Percentiles rank a stretch among this genome's conserved stretches.
Evolutionary conservation across 768 basidiomycete genomes (phyloP).

Genomic region (Suillus americanus): DNA sequence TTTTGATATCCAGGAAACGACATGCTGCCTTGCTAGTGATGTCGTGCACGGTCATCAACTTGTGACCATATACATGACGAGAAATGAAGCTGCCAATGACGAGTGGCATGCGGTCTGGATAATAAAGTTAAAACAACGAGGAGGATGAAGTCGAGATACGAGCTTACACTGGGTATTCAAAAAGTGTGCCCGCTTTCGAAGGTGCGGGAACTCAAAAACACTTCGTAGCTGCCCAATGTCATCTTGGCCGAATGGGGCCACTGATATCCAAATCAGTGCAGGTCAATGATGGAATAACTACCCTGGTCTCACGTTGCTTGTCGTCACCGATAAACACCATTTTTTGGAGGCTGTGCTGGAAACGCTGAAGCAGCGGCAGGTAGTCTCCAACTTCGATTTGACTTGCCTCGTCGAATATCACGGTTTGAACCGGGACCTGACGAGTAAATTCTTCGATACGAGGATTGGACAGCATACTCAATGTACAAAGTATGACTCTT

Average conservation of each 20-base stretch:
- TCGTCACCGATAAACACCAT: constrained; percentile 41
- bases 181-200: constrained; percentile 47
- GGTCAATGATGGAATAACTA: background rate
- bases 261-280: constrained; percentile 34
- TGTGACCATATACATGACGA: constrained; percentile 52
- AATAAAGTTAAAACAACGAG: constrained; percentile 7
- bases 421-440: constrained; percentile 33
- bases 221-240: constrained; percentile 63
- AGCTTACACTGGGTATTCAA: constrained; percentile 72
- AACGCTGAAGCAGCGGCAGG: constrained; percentile 33
- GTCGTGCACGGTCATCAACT: constrained; percentile 58
- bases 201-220: constrained; percentile 71
- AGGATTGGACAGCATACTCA: constrained; percentile 44
- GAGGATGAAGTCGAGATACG: background rate
- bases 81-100: constrained; percentile 75
- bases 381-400: constrained; percentile 46
- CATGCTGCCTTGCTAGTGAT: constrained; percentile 34
- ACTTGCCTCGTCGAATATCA: constrained; percentile 49
- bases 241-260: constrained; percentile 79
- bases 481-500: constrained; percentile 45
- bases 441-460: constrained; percentile 13
- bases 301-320: constrained; percentile 32
- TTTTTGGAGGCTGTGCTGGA: constrained; percentile 27
- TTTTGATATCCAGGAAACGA: constrained; percentile 38
- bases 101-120: constrained; percentile 80